Evolutionary conservation across 1,139 yeast species (phyloP).

Genomic region (Pichia sp.): DNA sequence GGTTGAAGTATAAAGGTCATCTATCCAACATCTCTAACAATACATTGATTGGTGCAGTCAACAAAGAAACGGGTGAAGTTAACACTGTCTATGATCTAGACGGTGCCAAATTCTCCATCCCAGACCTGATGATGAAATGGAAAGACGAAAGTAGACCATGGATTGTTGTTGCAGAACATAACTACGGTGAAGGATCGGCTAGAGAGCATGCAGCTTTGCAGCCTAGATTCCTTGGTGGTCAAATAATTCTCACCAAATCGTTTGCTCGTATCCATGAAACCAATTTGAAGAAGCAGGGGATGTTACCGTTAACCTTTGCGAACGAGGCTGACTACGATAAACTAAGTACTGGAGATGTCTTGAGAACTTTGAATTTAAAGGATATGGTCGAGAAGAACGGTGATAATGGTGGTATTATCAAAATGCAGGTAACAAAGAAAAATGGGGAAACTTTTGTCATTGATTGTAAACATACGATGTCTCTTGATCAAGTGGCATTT

Average conservation of each 20-base stretch:
- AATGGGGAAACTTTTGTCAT: constrained; percentile 70
- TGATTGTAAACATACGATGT: constrained; percentile 89
- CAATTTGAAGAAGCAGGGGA: constrained; percentile 91
- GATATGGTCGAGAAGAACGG: constrained; percentile 82
- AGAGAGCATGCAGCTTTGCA: constrained; percentile 98
- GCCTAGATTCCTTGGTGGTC: constrained; percentile 90
- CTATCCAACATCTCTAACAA: constrained; percentile 92
- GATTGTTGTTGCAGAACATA: constrained; percentile 95
- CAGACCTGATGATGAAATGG: constrained; percentile 96
- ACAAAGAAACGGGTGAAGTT: constrained; percentile 94
- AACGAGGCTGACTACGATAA: constrained; percentile 84
- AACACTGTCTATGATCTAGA: constrained; percentile 85
- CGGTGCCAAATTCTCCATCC: constrained; percentile 74
- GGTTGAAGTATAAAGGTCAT: constrained; percentile 98
- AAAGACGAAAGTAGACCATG: constrained; percentile 79
- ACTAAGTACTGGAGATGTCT: constrained; percentile 68
- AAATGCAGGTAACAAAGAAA: constrained; percentile 67
- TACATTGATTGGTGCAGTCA: constrained; percentile 94
- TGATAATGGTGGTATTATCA: constrained; percentile 77
- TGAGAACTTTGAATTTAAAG: constrained; percentile 70
- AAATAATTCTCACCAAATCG: constrained; percentile 83
- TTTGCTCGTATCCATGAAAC: constrained; percentile 96
- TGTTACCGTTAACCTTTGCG: constrained; percentile 89
- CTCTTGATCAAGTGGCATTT: constrained; percentile 90
- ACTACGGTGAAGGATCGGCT: constrained; percentile 98